Base-by-base conservation (phyloP, 768 basidiomycete genomes). In the Pisolithus albus region DNA sequence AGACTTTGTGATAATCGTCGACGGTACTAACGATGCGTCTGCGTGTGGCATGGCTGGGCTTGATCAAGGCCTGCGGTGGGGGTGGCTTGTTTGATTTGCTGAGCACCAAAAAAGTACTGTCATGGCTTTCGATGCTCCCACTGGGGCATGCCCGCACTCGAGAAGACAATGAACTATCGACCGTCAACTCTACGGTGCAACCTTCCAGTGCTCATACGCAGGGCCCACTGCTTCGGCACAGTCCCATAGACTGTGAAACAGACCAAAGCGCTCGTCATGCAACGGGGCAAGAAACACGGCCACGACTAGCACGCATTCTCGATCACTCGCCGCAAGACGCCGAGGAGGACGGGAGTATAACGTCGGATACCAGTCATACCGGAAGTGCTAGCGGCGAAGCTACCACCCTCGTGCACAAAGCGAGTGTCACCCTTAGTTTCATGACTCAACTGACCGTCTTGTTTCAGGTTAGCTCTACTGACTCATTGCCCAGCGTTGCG, bases 401-500 rank as follows among this genome's bases (percentile, higher is more conserved):
- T 41, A 43, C 34, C 18, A 49, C 18, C 39, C 44, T 55, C 39
- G 16, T 54, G 26, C 64, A 67, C 28, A 16, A 36, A 2, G 63
- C 62, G 39, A 44, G 47, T 34, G 24, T 38, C 41, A 0, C 45
- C 5, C 37, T 50, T 26, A 15, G 7, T 8, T n/a, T 47, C 48
- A 23, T 54, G 43, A 38, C 47, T 37, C 34, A 16, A 19, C 46
- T 39, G 30, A 8, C 43, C 13, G 28, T 5, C 9, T 51, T 50
- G 13, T 34, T 34, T 19, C 59, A 89, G 94, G 75, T 97, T 38
- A 70, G 75, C 47, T 71, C 81, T 2, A 77, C 72, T 15, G 94
- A 98, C 64, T 88, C 94, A 9, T 71, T 97, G 28, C 81, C 92
- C 15, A 86, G 91, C 24, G 84, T 98, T 11, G 83, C 95, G 0